phyloP scores from a whole-genome alignment of 495 filamentous ascomycete genomes.

The Glutinoglossum americanum region DNA sequence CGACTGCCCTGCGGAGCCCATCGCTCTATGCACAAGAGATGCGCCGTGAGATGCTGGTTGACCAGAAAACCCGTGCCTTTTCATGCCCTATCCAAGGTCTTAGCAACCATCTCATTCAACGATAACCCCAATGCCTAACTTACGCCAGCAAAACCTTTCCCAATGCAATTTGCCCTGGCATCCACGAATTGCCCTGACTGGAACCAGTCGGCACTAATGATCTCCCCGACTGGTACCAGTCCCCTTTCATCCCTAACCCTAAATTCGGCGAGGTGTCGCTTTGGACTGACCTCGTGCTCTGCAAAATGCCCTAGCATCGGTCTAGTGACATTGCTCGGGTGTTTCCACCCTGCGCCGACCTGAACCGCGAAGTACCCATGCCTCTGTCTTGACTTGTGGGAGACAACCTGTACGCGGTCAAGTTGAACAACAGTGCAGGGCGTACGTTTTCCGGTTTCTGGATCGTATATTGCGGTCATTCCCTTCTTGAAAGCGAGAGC shows the following conservation, averaged over 20 bases:
- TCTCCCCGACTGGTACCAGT: conserved; percentile 46
- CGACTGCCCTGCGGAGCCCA: conserved; percentile 68
- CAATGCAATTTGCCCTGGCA: conserved; percentile 50
- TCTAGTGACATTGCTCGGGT: conserved; percentile 50
- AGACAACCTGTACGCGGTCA: conserved; percentile 72
- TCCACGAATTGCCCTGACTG: conserved; percentile 79
- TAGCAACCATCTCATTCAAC: neutral
- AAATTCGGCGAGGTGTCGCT: conserved; percentile 68
- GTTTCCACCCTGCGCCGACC: conserved; percentile 61
- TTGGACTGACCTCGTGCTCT: conserved; percentile 53
- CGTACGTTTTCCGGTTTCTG: conserved; percentile 49
- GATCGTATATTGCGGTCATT: conserved; percentile 77
- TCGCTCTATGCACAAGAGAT: conserved; percentile 70
- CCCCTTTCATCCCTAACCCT: conserved; percentile 50
- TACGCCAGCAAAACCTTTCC: conserved; percentile 72
- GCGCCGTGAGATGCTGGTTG: conserved; percentile 89
- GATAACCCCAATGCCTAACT: neutral
- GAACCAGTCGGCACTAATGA: conserved; percentile 69
- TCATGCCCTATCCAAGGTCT: conserved; percentile 44
- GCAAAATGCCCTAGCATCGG: conserved; percentile 74
- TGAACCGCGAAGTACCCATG: conserved; percentile 91
- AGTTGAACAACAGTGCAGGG: conserved; percentile 87
- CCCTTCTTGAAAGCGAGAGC: conserved; percentile 76
- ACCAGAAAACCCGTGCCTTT: conserved; percentile 67
- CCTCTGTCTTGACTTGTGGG: conserved; percentile 53